Conservation (phyloP, 208 protist genomes). For the Porcisia deanei region DNA sequence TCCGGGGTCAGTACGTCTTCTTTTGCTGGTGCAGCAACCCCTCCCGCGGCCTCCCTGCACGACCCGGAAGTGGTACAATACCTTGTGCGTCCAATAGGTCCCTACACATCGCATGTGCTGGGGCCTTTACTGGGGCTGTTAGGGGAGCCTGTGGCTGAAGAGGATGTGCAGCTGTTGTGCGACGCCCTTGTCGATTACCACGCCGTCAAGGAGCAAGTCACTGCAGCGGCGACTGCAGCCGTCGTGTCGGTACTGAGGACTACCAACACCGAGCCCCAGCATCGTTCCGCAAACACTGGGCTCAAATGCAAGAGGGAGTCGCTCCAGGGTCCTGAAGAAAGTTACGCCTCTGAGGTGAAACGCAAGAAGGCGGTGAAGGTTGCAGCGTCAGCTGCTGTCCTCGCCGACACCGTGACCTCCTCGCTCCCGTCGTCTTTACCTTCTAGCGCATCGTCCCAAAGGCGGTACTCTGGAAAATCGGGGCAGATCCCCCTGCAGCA, state of each 20-base stretch:
- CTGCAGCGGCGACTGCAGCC: not conserved
- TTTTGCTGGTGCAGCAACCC: not conserved
- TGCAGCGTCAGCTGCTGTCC: not conserved
- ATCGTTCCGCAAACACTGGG: not conserved
- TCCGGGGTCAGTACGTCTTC: not conserved
- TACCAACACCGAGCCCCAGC: not conserved
- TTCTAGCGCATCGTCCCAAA: not conserved
- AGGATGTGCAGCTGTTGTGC: slow-evolving; percentile 10
- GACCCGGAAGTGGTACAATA: slow-evolving; percentile 35
- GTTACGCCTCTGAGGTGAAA: not conserved
- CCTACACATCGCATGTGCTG: slow-evolving; percentile 23
- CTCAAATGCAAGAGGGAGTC: slow-evolving; percentile 3
- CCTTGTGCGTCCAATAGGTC: slow-evolving; percentile 32
- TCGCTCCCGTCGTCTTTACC: not conserved
- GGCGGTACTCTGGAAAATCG: not conserved
- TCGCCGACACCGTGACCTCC: not conserved
- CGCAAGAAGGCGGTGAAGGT: not conserved
- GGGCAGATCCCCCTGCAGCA: slow-evolving; percentile 3
- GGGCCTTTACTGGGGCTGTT: slow-evolving; percentile 20
- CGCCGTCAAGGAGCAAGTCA: slow-evolving; percentile 6
- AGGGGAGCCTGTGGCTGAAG: slow-evolving; percentile 8
- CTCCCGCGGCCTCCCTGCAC: slow-evolving; percentile 12
- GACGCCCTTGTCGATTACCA: slow-evolving; percentile 10
- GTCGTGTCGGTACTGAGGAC: not conserved
- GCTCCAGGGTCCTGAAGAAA: slow-evolving; percentile 1